Percentiles rank a stretch among this genome's conserved stretches.
phyloP scores from a whole-genome alignment of 176 grass and related monocot genomes.

The Sorghum bicolor region DNA sequence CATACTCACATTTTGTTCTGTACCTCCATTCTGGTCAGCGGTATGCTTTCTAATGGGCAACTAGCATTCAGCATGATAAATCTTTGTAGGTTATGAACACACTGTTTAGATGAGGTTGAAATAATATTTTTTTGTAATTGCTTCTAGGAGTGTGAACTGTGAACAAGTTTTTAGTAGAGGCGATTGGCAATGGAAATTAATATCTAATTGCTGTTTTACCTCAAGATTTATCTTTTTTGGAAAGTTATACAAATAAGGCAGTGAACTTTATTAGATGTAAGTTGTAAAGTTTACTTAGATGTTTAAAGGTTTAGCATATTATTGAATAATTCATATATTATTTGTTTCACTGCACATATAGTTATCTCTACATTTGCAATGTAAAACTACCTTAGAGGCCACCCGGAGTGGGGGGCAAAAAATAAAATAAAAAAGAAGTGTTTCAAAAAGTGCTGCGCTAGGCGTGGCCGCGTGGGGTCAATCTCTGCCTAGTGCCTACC shows the following conservation, averaged over 20 bases:
- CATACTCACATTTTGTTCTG: not conserved
- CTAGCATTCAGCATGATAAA: not conserved
- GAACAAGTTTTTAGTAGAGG: slow-evolving; percentile 10
- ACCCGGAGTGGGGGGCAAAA: not conserved
- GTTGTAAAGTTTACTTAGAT: slow-evolving; percentile 3
- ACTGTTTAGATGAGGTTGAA: too few species aligned
- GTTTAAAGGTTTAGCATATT: not conserved
- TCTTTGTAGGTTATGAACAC: too few species aligned
- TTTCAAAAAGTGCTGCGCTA: not conserved
- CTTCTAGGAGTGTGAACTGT: slow-evolving; percentile 2
- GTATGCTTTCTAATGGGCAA: slow-evolving; percentile 29
- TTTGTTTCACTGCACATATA: not conserved
- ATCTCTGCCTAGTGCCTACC: not conserved
- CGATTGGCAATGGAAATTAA: slow-evolving; percentile 6
- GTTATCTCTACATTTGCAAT: not conserved
- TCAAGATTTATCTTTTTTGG: not conserved
- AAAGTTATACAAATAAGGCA: not conserved
- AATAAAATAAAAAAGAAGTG: too few species aligned
- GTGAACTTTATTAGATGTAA: slow-evolving; percentile 15
- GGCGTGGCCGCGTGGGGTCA: not conserved
- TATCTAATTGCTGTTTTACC: not conserved
- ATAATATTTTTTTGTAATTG: not conserved
- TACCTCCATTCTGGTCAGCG: slow-evolving; percentile 14
- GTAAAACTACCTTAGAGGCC: slow-evolving; percentile 8
- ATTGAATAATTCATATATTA: slow-evolving; percentile 5